Percentiles rank a stretch among this genome's conserved stretches.
Conservation (phyloP, 1,284 basidiomycete genomes). For the Boletus semigastroideus region DNA sequence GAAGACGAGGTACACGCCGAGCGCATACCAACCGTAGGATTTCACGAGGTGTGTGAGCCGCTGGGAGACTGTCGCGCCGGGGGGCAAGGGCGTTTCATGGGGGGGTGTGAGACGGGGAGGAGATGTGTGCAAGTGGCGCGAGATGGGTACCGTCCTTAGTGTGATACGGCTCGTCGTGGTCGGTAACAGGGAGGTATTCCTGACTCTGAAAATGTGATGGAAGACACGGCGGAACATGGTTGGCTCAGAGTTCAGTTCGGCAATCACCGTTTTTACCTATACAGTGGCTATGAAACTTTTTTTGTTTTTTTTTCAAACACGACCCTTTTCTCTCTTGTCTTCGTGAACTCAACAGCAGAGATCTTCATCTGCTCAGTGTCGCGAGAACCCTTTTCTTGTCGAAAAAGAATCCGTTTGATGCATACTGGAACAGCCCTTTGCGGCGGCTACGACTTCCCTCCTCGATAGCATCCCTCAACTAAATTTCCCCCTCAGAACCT, state of each 20-base stretch:
- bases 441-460: constrained; percentile 41
- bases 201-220: constrained; percentile 28
- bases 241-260: background rate
- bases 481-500: background rate
- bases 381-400: constrained; percentile 17
- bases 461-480: constrained; percentile 54
- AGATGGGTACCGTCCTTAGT: constrained; percentile 30
- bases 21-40: constrained; percentile 90
- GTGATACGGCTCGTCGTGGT: constrained; percentile 35
- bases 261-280: constrained; percentile 19
- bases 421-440: constrained; percentile 48
- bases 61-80: constrained; percentile 60
- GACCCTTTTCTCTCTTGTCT: constrained; percentile 13
- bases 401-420: constrained; percentile 48
- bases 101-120: constrained; percentile 41
- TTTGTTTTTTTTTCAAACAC: constrained; percentile 15
- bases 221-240: constrained; percentile 26
- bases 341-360: constrained; percentile 20
- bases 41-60: constrained; percentile 86
- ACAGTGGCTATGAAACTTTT: constrained; percentile 27
- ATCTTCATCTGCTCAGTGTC: constrained; percentile 18
- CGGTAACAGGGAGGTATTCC: constrained; percentile 37
- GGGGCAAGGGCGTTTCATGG: constrained; percentile 29
- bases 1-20: constrained; percentile 80
- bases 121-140: constrained; percentile 51